Evolutionary conservation across 345 rosid genomes (phyloP).

Genomic region (Syzygium aqueum): DNA sequence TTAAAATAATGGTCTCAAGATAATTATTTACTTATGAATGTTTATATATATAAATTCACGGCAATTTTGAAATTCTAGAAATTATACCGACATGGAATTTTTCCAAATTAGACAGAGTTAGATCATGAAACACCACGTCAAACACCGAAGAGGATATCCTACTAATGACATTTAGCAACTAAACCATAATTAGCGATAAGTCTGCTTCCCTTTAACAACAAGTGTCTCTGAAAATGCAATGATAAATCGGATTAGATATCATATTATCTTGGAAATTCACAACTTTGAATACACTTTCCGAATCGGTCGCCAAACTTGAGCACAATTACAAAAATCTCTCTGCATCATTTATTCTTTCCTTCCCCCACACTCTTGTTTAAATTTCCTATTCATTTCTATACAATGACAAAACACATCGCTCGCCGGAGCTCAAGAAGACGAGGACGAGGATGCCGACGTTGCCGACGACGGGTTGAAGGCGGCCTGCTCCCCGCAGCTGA

Average conservation of each 20-base stretch:
- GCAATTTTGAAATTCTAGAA: background rate
- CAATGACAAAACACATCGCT: background rate
- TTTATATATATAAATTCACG: background rate
- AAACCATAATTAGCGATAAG: background rate
- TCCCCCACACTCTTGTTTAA: background rate
- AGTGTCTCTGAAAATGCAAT: background rate
- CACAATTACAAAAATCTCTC: background rate
- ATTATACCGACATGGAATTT: background rate
- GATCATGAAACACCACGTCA: background rate
- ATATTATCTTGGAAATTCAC: background rate
- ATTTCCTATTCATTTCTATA: background rate
- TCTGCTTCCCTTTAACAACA: background rate
- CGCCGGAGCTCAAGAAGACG: constrained; percentile 3
- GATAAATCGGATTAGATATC: background rate
- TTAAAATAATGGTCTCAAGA: too few relatives aligned
- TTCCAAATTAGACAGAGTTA: background rate
- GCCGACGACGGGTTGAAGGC: constrained; percentile 32
- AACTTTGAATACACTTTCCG: background rate
- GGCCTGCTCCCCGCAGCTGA: constrained; percentile 63
- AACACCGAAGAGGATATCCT: background rate
- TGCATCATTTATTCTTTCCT: background rate
- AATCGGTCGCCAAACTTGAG: background rate
- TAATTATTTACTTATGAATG: too few relatives aligned
- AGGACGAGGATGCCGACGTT: constrained; percentile 14
- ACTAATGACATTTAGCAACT: background rate